phyloP scores from a whole-genome alignment of 176 grass and related monocot genomes.

The Triticum turgidum region DNA sequence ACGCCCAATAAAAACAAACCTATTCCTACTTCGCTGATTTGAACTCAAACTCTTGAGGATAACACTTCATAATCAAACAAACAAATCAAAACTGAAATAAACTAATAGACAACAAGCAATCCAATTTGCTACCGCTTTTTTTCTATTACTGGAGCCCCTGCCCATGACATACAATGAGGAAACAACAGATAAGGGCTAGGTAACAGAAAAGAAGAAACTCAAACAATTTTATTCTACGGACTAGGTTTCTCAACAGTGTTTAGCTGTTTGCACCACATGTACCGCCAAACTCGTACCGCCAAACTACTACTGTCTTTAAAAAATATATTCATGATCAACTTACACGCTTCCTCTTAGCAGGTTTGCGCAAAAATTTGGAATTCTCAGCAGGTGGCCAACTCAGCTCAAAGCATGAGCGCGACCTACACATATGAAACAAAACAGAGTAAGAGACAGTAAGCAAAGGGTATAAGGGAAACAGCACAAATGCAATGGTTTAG shows the following conservation, averaged over 20 bases:
- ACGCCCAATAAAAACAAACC: not conserved
- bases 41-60: not conserved
- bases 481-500: not conserved
- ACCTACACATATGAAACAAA: conserved; percentile 50
- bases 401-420: conserved; percentile 66
- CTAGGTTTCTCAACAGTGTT: not conserved
- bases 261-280: not conserved
- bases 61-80: not conserved
- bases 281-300: not conserved
- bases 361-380: conserved; percentile 77
- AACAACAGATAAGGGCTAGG: not conserved
- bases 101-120: not conserved
- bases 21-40: not conserved
- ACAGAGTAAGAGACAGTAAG: conserved; percentile 11
- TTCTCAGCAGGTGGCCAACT: conserved; percentile 62
- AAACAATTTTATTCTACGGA: not conserved
- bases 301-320: not conserved
- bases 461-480: conserved; percentile 11
- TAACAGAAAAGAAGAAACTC: not conserved
- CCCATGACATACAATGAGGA: not conserved
- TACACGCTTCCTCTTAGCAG: conserved; percentile 83
- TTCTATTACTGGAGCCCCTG: not conserved
- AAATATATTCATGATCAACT: conserved; percentile 27
- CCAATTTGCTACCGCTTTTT: not conserved
- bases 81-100: not conserved